Conservation (phyloP, 108 stramenopile species). For the Hondaea fermentalgiana region DNA sequence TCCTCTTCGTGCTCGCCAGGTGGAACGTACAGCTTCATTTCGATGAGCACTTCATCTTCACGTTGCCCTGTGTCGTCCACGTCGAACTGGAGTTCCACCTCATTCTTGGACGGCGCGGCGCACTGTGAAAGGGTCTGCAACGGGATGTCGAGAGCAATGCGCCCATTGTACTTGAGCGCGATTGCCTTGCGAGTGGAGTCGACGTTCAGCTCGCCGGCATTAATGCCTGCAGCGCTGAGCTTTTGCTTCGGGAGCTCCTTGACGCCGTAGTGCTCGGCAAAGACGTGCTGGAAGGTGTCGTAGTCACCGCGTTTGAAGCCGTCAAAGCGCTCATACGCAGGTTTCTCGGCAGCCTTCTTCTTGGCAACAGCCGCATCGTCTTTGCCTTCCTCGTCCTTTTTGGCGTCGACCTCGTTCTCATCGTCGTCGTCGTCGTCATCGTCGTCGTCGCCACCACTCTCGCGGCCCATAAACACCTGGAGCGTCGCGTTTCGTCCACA, state of each 20-base stretch:
- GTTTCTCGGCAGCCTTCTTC: background rate
- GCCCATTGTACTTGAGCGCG: background rate
- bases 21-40: slow-evolving; percentile 82
- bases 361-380: background rate
- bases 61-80: slow-evolving; percentile 34
- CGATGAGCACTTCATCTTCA: slow-evolving; percentile 47
- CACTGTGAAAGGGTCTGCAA: slow-evolving; percentile 41
- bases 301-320: background rate
- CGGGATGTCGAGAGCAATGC: slow-evolving; percentile 26
- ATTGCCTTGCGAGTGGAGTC: background rate
- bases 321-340: slow-evolving; percentile 14
- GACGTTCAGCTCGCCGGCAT: background rate
- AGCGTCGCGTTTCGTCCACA: background rate
- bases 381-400: background rate
- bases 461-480: background rate
- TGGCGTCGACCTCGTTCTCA: background rate
- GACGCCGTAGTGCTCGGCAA: background rate
- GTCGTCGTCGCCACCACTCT: background rate
- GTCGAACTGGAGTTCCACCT: slow-evolving; percentile 50
- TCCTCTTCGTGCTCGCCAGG: slow-evolving; percentile 75
- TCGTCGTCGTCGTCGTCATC: background rate
- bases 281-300: background rate
- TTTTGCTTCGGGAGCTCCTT: background rate
- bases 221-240: background rate
- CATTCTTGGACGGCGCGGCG: slow-evolving; percentile 47